Conservation (phyloP, 768 basidiomycete genomes). For the Austroboletus eburneus region DNA sequence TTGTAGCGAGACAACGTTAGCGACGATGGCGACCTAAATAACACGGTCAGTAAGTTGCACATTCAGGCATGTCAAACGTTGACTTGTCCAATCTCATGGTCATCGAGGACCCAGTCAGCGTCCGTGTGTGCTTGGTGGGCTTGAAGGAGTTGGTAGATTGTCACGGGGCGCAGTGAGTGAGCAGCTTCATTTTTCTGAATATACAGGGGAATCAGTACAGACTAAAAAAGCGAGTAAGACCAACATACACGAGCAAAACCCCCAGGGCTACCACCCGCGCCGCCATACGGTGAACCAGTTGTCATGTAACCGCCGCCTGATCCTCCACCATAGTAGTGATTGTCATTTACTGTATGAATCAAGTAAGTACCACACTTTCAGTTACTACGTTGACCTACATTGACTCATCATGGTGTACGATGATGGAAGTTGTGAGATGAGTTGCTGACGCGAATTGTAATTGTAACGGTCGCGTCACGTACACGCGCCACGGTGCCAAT, state of each 20-base stretch:
- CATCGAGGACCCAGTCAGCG: constrained; percentile 84
- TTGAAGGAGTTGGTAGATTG: constrained; percentile 67
- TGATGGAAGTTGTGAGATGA: constrained; percentile 14
- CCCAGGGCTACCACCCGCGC: constrained; percentile 57
- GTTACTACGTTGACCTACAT: constrained; percentile 28
- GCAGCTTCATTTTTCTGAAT: constrained; percentile 35
- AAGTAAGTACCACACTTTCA: constrained; percentile 4
- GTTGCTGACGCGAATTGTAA: constrained; percentile 29
- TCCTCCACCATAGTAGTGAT: constrained; percentile 40
- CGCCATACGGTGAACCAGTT: constrained; percentile 56
- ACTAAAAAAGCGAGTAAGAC: background rate
- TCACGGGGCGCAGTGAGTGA: constrained; percentile 66
- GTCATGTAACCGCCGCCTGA: constrained; percentile 57
- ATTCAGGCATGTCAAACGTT: constrained; percentile 4
- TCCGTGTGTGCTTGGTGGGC: constrained; percentile 85
- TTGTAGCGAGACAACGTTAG: constrained; percentile 63
- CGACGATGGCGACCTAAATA: constrained; percentile 66
- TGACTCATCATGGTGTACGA: constrained; percentile 37
- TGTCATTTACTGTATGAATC: constrained; percentile 23
- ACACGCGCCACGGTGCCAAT: background rate
- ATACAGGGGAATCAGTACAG: background rate
- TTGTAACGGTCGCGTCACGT: constrained; percentile 16
- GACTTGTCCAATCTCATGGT: constrained; percentile 77
- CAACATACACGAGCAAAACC: constrained; percentile 41
- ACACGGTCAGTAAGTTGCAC: constrained; percentile 1